These are phyloP conservation scores for Leishmania gerbilli DNA, from an alignment of 208 protist genomes.

Conservation along the genomic window DNA sequence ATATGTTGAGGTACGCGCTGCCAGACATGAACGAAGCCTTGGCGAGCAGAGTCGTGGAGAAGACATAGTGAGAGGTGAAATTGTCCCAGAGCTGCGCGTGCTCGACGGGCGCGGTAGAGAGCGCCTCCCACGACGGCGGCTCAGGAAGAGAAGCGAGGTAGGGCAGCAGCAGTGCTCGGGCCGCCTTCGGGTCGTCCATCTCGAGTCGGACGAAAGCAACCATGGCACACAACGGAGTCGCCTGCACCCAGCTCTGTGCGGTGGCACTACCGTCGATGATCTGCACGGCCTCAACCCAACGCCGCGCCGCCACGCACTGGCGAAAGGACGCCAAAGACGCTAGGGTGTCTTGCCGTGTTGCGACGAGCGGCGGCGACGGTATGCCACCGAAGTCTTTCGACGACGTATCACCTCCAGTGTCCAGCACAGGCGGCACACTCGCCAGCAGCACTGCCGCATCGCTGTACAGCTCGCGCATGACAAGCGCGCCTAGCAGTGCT, in stretches of 20 bases:
- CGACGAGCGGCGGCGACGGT: neutral
- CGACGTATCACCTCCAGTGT: neutral
- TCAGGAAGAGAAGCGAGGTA: constrained; percentile 71
- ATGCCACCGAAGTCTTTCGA: neutral
- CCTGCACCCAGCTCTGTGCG: constrained; percentile 1
- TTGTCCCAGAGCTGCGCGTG: constrained; percentile 40
- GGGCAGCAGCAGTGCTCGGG: constrained; percentile 55
- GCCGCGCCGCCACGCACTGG: constrained; percentile 27
- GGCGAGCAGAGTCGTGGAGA: constrained; percentile 62
- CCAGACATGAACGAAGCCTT: constrained; percentile 82
- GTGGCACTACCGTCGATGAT: constrained; percentile 3
- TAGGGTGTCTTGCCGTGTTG: constrained; percentile 5
- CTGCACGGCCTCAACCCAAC: constrained; percentile 40
- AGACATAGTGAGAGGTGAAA: constrained; percentile 68
- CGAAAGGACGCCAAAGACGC: constrained; percentile 45
- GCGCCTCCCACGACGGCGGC: constrained; percentile 23
- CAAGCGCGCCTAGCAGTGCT: constrained; percentile 34
- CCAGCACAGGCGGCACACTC: neutral
- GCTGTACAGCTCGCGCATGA: constrained; percentile 62
- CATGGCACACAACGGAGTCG: constrained; percentile 62
- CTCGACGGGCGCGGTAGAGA: constrained; percentile 7
- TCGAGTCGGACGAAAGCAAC: constrained; percentile 65
- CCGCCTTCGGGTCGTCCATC: constrained; percentile 44
- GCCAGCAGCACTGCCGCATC: constrained; percentile 31
- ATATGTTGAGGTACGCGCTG: constrained; percentile 68